A percentile compares a stretch with the other conserved stretches of the same genome.
These are phyloP conservation scores for Serendipita sp. DNA, from an alignment of 768 basidiomycete genomes.

Conservation along the genomic window DNA sequence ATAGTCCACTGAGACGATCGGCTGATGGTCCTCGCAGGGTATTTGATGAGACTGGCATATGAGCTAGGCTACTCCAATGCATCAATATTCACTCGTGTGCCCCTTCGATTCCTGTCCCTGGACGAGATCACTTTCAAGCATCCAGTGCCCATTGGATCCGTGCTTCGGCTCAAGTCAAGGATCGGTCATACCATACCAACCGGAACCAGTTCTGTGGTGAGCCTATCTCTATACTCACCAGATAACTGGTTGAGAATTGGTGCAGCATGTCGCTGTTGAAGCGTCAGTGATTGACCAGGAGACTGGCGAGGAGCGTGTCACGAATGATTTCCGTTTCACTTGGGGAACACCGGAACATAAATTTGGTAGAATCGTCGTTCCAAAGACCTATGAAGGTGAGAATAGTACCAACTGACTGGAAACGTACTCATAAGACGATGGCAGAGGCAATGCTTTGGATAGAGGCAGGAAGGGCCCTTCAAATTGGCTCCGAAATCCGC, in stretches of 20 bases:
- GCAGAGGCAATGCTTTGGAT: constrained; percentile 75
- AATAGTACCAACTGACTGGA: constrained; percentile 9
- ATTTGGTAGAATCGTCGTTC: constrained; percentile 36
- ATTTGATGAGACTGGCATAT: constrained; percentile 52
- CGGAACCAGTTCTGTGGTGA: background rate
- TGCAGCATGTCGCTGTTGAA: constrained; percentile 52
- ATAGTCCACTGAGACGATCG: background rate
- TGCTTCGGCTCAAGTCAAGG: constrained; percentile 54
- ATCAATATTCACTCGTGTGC: constrained; percentile 46
- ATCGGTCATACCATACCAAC: constrained; percentile 42
- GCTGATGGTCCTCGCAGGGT: constrained; percentile 18
- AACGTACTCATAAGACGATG: constrained; percentile 11
- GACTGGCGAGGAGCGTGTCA: constrained; percentile 47
- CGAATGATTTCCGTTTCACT: constrained; percentile 64
- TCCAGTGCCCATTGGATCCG: constrained; percentile 73
- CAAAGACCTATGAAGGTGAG: constrained; percentile 54
- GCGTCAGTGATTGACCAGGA: constrained; percentile 55
- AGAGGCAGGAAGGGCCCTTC: constrained; percentile 57
- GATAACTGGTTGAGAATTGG: background rate
- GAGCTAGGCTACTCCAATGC: constrained; percentile 67
- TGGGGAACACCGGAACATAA: constrained; percentile 35
- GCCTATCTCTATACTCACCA: background rate
- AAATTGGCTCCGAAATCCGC: constrained; percentile 51
- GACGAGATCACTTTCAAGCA: constrained; percentile 65
- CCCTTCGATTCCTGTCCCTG: constrained; percentile 55